Base-by-base conservation (phyloP, 2,329 filamentous ascomycete genomes). In the Alternaria rosae region DNA sequence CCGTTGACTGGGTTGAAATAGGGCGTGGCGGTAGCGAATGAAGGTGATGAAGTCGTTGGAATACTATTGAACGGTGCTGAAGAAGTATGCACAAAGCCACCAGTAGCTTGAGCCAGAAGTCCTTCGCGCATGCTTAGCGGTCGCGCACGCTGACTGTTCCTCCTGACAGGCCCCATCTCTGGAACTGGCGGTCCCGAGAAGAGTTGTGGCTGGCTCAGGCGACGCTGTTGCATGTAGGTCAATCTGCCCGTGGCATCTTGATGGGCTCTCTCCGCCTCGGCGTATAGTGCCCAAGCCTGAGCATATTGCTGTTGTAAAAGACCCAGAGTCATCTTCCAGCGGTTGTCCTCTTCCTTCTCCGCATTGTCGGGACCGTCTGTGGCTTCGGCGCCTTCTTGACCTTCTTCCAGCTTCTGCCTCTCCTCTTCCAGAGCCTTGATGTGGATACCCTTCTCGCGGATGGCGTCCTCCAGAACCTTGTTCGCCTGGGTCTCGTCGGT, bases 401-500 rank as follows among this genome's bases (percentile, higher is more conserved):
- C 79, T 42, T 77, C 73, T 58, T 79, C 78, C 9, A 79, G 65
- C 41, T 85, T 86, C 76, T 90, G 90, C 52, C 88, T 82, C 66
- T 90, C 87, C 61, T 89, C 88, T 75, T 95, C 92, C 25, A 93
- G 84, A 54, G 89, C 86, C 75, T 92, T 92, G 67, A 94, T 87
- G 66, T 90, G 87, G 23, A 83, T 82, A n/a, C 88, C 86, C 70
- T 90, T 91, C 62, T 91, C 86, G 67, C 88, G 90, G 26, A 95
- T 85, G 64, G 92, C 89, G 9, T 91, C 86, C 76, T 95, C 92
- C 53, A 94, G 82, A 32, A 86, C 82, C 35, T 86, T 88, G 78
- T 88, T 85, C 12, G 81, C 70, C 23, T 79, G 75, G 5, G 79
- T 69, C 67, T 84, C 82, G 38, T 81, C 78, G 3, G 74, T 76